Percentiles rank a stretch among this genome's conserved stretches.
Conservation (phyloP, 2,329 filamentous ascomycete species). For the Ceratocystis lukuohia region DNA sequence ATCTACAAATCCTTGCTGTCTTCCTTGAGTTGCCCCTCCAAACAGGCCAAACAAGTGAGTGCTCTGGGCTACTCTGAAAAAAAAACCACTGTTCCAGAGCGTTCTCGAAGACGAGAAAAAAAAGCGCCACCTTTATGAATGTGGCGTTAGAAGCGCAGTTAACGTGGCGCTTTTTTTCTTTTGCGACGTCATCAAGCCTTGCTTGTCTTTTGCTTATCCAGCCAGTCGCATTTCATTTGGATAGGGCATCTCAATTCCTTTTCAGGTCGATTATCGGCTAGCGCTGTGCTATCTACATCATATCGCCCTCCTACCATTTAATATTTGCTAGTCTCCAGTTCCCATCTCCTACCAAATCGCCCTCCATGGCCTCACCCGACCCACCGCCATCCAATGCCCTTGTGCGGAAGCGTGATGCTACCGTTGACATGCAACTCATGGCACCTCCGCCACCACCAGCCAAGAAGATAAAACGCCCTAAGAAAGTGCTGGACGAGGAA, state of each 20-base stretch:
- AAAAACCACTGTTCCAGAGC: background rate
- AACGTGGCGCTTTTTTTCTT: background rate
- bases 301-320: background rate
- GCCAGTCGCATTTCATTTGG: background rate
- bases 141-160: background rate
- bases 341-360: background rate
- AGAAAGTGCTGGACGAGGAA: slow-evolving; percentile 82
- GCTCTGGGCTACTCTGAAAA: too few species aligned
- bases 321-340: background rate
- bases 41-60: too few species aligned
- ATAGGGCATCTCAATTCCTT: background rate
- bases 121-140: background rate
- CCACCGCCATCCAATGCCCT: slow-evolving; percentile 40
- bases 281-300: background rate
- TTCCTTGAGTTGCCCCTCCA: background rate
- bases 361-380: background rate
- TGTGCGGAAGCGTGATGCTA: slow-evolving; percentile 45
- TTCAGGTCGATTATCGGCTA: background rate
- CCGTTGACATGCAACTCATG: slow-evolving; percentile 50
- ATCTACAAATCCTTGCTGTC: slow-evolving; percentile 3
- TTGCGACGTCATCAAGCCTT: slow-evolving; percentile 1
- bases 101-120: background rate
- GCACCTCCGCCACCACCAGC: slow-evolving; percentile 79
- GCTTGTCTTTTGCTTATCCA: background rate
- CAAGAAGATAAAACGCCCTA: slow-evolving; percentile 85